Base-by-base conservation (phyloP, 1,284 basidiomycete genomes). In the Puccinia coronata region DNA sequence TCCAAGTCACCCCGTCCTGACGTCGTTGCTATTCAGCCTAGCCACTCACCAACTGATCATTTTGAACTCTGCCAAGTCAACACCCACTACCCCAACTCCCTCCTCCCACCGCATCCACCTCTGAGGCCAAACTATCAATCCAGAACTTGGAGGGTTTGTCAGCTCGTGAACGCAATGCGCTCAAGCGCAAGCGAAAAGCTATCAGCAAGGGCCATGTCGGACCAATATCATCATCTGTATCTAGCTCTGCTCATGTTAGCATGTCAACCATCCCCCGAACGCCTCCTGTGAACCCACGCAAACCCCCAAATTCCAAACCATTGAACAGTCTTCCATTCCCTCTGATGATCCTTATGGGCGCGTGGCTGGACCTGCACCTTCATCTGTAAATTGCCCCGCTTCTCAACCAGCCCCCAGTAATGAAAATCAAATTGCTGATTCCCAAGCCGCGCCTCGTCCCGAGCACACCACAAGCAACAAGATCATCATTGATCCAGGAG, bases 101-200 rank as follows among this genome's bases (percentile, higher is more conserved):
- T 2, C 34, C 71, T 18, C 28, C 82, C 9, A 49, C 76, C 23
- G 61, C 20, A 25, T 53, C 71, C 51, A 69, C 67, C 20, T 67
- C 70, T 53, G 36, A 74, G 47, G 67, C 49, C 25, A 59, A 80
- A 28, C 82, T 70, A 16, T 71, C 77, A 16, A n/a, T 83, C 43
- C 82, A 82, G 23, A 84, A 83, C 36, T 59, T 82, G 70, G 81
- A 82, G 25, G 88, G 88, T 5, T 87, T 94, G 59, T 93, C 93
- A 20, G 94, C 94, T 23, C 90, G 95, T 70, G 95, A 97, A 86
- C 91, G 92, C 49, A 97, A 96, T 86, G 90, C 94, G 67, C 88
- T 96, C 49, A 97, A 97, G 85, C 90, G 95, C 25, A 96, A 96
- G 85, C 91, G 94, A 72, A 97, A 96, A 85, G 88, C 90, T 20